Evolutionary conservation across 306 rosid genomes (phyloP).

Genomic region (Corylus heterophylla): DNA sequence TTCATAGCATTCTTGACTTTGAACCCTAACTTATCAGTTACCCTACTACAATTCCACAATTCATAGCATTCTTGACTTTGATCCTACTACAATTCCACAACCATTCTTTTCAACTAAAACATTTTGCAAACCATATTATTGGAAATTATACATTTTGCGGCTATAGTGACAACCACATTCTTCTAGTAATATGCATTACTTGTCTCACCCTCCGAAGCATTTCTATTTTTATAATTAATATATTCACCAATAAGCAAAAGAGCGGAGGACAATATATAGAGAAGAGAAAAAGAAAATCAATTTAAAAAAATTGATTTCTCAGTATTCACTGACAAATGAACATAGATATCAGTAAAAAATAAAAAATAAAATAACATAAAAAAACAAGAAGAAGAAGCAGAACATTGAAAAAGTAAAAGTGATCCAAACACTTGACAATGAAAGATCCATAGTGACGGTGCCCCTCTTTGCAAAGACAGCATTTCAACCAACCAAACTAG

Average conservation of each 20-base stretch:
- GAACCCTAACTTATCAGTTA: not conserved
- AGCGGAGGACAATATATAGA: too few relatives aligned
- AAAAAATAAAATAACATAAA: too few relatives aligned
- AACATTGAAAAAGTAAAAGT: not conserved
- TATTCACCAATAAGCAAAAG: too few relatives aligned
- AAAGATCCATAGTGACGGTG: too few relatives aligned
- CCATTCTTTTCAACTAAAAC: not conserved
- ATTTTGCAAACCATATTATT: not conserved
- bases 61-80: not conserved
- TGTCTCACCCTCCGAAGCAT: too few relatives aligned
- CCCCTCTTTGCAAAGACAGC: not conserved
- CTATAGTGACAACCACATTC: not conserved
- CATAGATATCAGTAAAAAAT: too few relatives aligned
- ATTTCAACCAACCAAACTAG: not conserved
- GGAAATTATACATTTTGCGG: not conserved
- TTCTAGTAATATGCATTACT: not conserved
- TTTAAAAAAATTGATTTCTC: not conserved
- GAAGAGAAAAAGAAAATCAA: too few relatives aligned
- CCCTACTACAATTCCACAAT: too few relatives aligned
- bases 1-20: not conserved
- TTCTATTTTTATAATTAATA: too few relatives aligned
- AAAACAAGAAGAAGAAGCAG: not conserved
- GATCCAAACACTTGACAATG: not conserved
- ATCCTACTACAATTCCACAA: not conserved
- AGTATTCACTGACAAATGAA: not conserved